Percentiles rank a stretch among this genome's conserved stretches.
These are phyloP conservation scores for Verticillium albo-atrum DNA, from an alignment of 2,329 filamentous ascomycete genomes.

Conservation along the genomic window DNA sequence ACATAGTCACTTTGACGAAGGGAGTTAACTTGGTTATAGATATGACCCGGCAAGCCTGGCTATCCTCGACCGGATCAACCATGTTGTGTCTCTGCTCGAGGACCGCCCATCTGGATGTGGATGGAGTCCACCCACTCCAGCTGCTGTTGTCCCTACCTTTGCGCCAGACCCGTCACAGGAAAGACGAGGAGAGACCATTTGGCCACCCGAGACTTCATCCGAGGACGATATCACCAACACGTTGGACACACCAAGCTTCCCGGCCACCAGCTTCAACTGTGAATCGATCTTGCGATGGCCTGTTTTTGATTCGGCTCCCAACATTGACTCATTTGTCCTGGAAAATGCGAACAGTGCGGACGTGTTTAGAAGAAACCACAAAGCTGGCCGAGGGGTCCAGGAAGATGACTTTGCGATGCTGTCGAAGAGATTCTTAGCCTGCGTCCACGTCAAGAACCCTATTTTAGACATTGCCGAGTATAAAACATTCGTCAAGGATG, in stretches of 20 bases:
- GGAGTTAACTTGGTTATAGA: constrained; percentile 10
- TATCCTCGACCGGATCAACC: constrained; percentile 23
- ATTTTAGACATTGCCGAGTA: constrained; percentile 21
- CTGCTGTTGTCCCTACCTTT: background rate
- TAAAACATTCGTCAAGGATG: constrained; percentile 15
- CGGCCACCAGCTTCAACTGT: constrained; percentile 12
- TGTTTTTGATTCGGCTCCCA: constrained; percentile 18
- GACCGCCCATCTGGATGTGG: background rate
- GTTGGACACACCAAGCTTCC: constrained; percentile 9
- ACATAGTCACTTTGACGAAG: no score
- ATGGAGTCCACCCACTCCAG: background rate
- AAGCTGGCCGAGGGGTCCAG: constrained; percentile 13
- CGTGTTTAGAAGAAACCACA: background rate
- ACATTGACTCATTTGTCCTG: constrained; percentile 13
- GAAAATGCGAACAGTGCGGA: constrained; percentile 10
- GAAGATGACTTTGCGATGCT: constrained; percentile 21
- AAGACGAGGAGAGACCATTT: no score
- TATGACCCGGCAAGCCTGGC: constrained; percentile 30
- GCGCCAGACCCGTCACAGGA: no score
- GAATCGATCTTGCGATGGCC: constrained; percentile 24
- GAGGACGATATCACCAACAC: constrained; percentile 5
- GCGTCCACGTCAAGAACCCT: constrained; percentile 27
- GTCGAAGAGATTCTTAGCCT: constrained; percentile 21
- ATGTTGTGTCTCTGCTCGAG: constrained; percentile 18
- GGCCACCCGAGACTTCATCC: background rate